Conservation (phyloP, 441 rosid genomes). For the Euphorbia schlechtendalii region DNA sequence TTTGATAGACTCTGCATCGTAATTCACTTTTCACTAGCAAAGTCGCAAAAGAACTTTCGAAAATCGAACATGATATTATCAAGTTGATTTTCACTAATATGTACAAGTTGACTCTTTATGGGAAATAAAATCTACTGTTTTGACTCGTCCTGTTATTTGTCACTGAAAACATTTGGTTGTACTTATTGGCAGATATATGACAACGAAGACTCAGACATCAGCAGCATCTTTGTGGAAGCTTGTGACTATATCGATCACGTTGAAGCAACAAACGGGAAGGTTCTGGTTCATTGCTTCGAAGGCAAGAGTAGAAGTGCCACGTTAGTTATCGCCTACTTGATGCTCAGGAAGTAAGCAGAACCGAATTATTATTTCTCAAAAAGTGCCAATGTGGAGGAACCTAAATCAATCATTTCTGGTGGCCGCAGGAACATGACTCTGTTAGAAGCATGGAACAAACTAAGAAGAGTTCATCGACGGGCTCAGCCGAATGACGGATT, state of each 20-base stretch:
- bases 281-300: constrained; percentile 95
- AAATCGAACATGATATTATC: background rate
- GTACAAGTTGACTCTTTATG: background rate
- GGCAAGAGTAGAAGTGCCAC: constrained; percentile 99
- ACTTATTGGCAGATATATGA: constrained; percentile 58
- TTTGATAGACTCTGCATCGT: background rate
- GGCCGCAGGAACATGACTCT: constrained; percentile 63
- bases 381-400: background rate
- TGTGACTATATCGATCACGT: constrained; percentile 73
- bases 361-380: background rate
- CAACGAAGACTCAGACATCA: constrained; percentile 74
- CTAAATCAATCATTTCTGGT: too few relatives aligned
- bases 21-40: background rate
- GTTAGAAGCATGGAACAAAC: constrained; percentile 68
- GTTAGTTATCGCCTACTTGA: constrained; percentile 71
- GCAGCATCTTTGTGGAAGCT: constrained; percentile 77
- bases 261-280: constrained; percentile 70
- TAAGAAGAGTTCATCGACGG: constrained; percentile 76
- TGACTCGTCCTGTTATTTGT: background rate
- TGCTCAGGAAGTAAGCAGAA: constrained; percentile 80
- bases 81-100: background rate
- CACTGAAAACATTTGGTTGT: constrained; percentile 1
- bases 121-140: background rate
- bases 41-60: background rate
- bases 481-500: constrained; percentile 98